A percentile compares a stretch with the other conserved stretches of the same genome.
These are phyloP conservation scores for Wickerhamiella qilinensis DNA, from an alignment of 805 yeast genomes.

Conservation along the genomic window DNA sequence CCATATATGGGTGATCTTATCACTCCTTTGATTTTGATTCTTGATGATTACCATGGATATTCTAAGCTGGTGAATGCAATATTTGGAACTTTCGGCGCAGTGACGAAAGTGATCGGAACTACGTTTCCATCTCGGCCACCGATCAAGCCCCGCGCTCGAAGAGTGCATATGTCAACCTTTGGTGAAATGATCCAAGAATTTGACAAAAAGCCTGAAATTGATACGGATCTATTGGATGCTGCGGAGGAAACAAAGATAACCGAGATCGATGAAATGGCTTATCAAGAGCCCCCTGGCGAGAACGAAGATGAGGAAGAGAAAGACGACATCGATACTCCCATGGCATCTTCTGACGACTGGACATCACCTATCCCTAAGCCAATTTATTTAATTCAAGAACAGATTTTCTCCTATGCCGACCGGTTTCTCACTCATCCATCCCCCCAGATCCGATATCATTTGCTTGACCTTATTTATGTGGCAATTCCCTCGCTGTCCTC, in stretches of 20 bases:
- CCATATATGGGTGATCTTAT: slow-evolving; percentile 58
- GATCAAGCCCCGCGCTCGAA: too few species aligned
- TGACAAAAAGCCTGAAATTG: slow-evolving; percentile 13
- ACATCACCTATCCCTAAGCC: slow-evolving; percentile 44
- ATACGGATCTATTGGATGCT: slow-evolving; percentile 16
- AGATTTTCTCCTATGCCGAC: slow-evolving; percentile 54
- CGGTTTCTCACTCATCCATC: slow-evolving; percentile 55
- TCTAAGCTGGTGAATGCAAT: slow-evolving; percentile 53
- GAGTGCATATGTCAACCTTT: too few species aligned
- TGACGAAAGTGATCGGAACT: slow-evolving; percentile 9
- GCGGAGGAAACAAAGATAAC: slow-evolving; percentile 2
- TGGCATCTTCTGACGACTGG: slow-evolving; percentile 36
- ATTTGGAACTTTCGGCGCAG: slow-evolving; percentile 39
- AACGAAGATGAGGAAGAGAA: slow-evolving; percentile 23
- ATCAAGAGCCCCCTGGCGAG: slow-evolving; percentile 7
- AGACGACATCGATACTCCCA: slow-evolving; percentile 23
- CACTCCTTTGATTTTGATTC: slow-evolving; percentile 52
- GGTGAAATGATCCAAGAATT: slow-evolving; percentile 14
- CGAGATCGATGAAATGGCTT: slow-evolving; percentile 17
- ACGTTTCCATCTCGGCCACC: too few species aligned
- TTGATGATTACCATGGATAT: slow-evolving; percentile 80
- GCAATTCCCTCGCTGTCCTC: slow-evolving; percentile 40
- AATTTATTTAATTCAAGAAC: slow-evolving; percentile 41
- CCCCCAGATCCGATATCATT: slow-evolving; percentile 34
- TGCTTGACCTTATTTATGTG: slow-evolving; percentile 33